Evolutionary conservation across 805 yeast genomes (phyloP), one percentile per base, ranked within the genome.

Genomic region (Danielia reshetovae): DNA sequence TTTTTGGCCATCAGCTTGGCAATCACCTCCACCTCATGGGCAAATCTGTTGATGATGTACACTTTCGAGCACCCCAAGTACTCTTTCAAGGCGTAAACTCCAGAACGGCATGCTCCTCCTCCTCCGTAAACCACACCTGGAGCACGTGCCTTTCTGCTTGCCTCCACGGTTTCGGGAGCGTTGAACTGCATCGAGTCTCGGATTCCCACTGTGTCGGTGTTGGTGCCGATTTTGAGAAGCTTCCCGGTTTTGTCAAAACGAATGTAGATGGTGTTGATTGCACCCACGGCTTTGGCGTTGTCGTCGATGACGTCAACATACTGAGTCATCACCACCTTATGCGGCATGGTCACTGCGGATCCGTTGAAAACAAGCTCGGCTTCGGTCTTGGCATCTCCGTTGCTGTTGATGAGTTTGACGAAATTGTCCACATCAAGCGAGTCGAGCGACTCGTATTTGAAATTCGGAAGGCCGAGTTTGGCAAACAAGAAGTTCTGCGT

Each of bases 101-200:
- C 63, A 7, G 60, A 54, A 19, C 63, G 45, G 27, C 59, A 54
- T 10, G 65, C 63, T 8, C 65, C 65, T 9, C 65, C 65, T 5
- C 63, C 63, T 5, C 65, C 62, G 34, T 57, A 59, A 0, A 59
- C 62, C 39, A 59, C 40, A 7, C 62, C 63, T 1, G 59, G 53
- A n/a, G 30, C 39, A 5, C 39, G 39, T 5, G 28, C 22, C 8
- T n/a, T 18, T 12, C 24, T 24, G 26, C 40, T 35, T 15, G 21
- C 13, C 24, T 32, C 38, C 28, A 34, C 49, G 32, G 30, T 34
- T 22, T 17, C 33, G 27, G 39, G 24, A 17, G 43, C 31, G 32
- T 52, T 48, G 27, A 32, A 36, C 16, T 46, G 26, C 25, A 59
- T 53, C 6, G 65, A 39, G 38, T 58, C 57, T 5, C 55, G 45